phyloP scores from a whole-genome alignment of 805 yeast genomes.

The Sugiyamaella valdiviana region DNA sequence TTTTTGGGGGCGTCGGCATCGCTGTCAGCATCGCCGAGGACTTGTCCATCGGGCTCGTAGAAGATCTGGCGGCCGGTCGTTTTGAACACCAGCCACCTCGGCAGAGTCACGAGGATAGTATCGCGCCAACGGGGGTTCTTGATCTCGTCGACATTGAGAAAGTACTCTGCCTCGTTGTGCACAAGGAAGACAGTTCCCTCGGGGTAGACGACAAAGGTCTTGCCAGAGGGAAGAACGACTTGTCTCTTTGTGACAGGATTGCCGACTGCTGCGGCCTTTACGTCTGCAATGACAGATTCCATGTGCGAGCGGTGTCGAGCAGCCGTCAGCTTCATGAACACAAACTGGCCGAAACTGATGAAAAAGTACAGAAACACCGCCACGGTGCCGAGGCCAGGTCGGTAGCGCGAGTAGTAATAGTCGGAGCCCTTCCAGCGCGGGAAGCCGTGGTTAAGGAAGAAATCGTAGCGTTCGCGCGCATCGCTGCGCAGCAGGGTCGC shows the following conservation, averaged over 20 bases:
- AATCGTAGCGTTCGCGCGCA: constrained; percentile 71
- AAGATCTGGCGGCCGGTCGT: constrained; percentile 17
- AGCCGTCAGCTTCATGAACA: constrained; percentile 48
- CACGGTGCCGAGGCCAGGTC: constrained; percentile 57
- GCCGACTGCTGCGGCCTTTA: constrained; percentile 24
- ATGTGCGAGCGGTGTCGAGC: constrained; percentile 54
- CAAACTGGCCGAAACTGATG: constrained; percentile 52
- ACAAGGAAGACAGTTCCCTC: constrained; percentile 30
- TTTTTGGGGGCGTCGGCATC: constrained; percentile 8
- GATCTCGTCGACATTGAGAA: constrained; percentile 27
- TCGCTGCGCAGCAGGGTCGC: constrained; percentile 65
- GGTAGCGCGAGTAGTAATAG: constrained; percentile 55
- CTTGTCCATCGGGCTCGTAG: constrained; percentile 7
- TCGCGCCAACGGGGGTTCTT: constrained; percentile 30
- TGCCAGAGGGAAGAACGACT: constrained; percentile 27
- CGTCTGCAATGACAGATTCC: constrained; percentile 29
- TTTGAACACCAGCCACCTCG: constrained; percentile 17
- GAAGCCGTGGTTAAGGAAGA: constrained; percentile 74
- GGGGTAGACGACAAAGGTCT: constrained; percentile 31
- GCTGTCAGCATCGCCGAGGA: not conserved
- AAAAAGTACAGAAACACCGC: constrained; percentile 45
- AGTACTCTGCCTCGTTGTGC: constrained; percentile 25
- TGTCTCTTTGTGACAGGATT: constrained; percentile 23
- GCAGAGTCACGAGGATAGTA: constrained; percentile 28
- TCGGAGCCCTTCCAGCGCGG: constrained; percentile 73